A percentile compares a stretch with the other conserved stretches of the same genome.
phyloP scores from a whole-genome alignment of 768 basidiomycete species.

The Royoungia palumana region DNA sequence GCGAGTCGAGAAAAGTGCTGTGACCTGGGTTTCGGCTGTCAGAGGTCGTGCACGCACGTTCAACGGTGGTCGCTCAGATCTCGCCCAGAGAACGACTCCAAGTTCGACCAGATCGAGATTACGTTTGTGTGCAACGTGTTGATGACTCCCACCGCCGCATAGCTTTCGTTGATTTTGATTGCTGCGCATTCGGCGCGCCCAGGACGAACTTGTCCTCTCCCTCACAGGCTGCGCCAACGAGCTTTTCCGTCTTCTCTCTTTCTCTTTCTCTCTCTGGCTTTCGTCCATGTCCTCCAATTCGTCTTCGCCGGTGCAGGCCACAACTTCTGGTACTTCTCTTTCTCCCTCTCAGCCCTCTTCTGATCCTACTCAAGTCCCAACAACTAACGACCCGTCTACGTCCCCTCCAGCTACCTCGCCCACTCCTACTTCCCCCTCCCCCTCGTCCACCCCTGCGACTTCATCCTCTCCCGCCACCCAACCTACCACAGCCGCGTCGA shows the following conservation, averaged over 20 bases:
- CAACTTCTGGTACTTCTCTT: slow-evolving; percentile 18
- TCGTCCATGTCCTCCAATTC: slow-evolving; percentile 20
- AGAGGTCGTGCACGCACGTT: no score
- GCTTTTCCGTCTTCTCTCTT: slow-evolving; percentile 1
- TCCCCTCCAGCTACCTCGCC: slow-evolving; percentile 4
- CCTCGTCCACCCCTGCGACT: slow-evolving; percentile 4
- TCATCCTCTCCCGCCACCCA: slow-evolving; percentile 4
- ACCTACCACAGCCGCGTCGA: neutral
- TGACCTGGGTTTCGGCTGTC: no score
- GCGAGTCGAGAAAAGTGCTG: no score
- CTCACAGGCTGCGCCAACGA: neutral
- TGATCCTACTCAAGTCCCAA: slow-evolving; percentile 1
- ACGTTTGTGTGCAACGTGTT: no score
- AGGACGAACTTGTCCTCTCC: neutral
- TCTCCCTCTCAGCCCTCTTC: slow-evolving; percentile 9
- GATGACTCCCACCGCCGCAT: no score
- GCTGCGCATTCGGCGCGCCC: neutral
- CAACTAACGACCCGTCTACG: slow-evolving; percentile 15
- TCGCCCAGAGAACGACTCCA: no score
- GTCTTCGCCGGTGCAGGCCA: neutral
- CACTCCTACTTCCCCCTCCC: neutral
- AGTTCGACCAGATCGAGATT: no score
- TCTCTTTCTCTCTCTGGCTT: neutral
- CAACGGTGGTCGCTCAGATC: no score
- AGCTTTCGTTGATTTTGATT: neutral